Evolutionary conservation across 371 early-diverging fungal genomes (phyloP), one percentile per base, ranked within the genome.

Genomic region (Syncephalastrum racemosum): DNA sequence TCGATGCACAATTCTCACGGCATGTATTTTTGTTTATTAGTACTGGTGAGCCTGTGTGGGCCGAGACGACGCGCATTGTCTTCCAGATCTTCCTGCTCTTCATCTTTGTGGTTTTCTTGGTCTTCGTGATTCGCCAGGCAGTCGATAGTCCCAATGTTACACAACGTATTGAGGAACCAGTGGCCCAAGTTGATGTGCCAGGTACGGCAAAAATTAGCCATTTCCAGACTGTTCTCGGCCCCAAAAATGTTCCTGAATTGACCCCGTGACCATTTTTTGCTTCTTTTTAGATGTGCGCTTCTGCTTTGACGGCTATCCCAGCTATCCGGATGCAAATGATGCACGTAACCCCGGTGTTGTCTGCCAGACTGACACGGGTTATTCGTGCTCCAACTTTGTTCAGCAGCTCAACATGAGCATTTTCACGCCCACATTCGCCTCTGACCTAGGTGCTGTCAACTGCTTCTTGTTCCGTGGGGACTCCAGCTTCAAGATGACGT

Each of bases 41-140:
- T 64, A 64, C 68, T 44, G 79, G 79, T 66, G 79, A 78, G 56
- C 79, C 79, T 19, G 46, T 75, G 10, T 78, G 79, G 79, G 79
- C 79, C 25, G 79, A 78, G 59, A 78, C 79, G 3, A 61, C 73
- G 4, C 67, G 79, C 18, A 67, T 78, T 31, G 50, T 63, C 14
- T 70, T 60, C 49, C 73, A 78, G 56, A 56, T 75, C 36, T 62
- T 78, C 41, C 66, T 78, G 22, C 45, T 78, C 45, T 71, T 78
- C 63, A 25, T 78, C 18, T 75, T 78, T 49, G 48, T 59, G 19
- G 50, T 70, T 42, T 75, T 72, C 50, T 45, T 78, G 19, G 73
- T 66, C 7, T 78, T 78, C 51, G 69, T 78, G 12, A 73, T 78
- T 49, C 71, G 70, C 7, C 79, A 78, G 60, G 73, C 75, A 13